phyloP scores from a whole-genome alignment of 2,329 filamentous ascomycete species.

The Pseudodiploospora longispora region DNA sequence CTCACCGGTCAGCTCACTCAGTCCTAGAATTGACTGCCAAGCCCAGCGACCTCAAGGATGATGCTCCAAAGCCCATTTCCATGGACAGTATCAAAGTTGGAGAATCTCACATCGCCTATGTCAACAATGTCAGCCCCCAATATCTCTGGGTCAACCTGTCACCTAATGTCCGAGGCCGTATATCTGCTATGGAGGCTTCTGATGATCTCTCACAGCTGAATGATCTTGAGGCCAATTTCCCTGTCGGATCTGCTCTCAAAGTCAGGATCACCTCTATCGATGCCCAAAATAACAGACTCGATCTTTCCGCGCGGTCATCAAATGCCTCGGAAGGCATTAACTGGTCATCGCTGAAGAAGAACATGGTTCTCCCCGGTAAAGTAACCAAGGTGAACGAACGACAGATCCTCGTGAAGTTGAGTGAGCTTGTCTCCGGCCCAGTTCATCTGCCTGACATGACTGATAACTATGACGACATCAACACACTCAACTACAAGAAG shows the following conservation, averaged over 20 bases:
- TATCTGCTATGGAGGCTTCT: conserved; percentile 75
- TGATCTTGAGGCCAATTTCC: conserved; percentile 72
- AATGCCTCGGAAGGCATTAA: conserved; percentile 41
- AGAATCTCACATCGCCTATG: conserved; percentile 68
- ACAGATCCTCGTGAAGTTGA: conserved; percentile 77
- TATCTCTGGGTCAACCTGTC: conserved; percentile 87
- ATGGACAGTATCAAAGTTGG: conserved; percentile 67
- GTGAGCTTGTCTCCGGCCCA: conserved; percentile 68
- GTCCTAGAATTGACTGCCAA: conserved; percentile 86
- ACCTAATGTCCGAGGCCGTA: conserved; percentile 76
- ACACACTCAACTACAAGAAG: conserved; percentile 67
- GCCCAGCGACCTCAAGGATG: conserved; percentile 51
- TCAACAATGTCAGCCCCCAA: conserved; percentile 79
- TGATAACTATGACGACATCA: conserved; percentile 78
- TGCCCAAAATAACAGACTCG: conserved; percentile 62
- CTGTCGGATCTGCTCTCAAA: conserved; percentile 78
- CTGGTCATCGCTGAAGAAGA: conserved; percentile 64
- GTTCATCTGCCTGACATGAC: conserved; percentile 75
- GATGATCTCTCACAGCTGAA: conserved; percentile 75
- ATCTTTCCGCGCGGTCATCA: conserved; percentile 70
- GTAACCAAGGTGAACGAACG: conserved; percentile 81
- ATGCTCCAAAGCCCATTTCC: conserved; percentile 44
- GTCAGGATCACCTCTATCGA: conserved; percentile 73
- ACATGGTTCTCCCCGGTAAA: conserved; percentile 73
- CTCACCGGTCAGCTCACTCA: conserved; percentile 71